Evolutionary conservation across 768 basidiomycete genomes (phyloP), one percentile per base, ranked within the genome.

Genomic region (Lanmaoa rubissima): DNA sequence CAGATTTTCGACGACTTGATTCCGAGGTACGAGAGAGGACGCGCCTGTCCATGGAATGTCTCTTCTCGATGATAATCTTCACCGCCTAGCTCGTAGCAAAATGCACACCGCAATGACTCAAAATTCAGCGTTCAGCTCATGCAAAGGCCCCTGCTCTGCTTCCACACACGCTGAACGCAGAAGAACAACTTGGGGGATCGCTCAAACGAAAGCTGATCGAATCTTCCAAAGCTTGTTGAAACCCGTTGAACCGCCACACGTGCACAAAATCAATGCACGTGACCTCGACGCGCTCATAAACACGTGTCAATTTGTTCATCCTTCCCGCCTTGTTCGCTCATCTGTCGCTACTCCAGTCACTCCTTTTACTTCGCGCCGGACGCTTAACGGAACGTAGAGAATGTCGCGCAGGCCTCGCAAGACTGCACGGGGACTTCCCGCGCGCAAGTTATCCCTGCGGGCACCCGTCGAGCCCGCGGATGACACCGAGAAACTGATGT

Each of bases 21-120:
- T 53, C 28, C 38, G 31, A 66, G 35, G 39, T 58, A 42, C 59
- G 49, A 68, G 24, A 60, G 48, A 60, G 21, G 61, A 69, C 75
- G 60, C 65, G 77, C 79, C 75, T 79, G 51, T 75, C 73, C 79
- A 80, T 80, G 54, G 32, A 48, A 43, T n/a, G n/a, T n/a, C n/a
- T n/a, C n/a, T n/a, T n/a, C n/a, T n/a, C n/a, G n/a, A 26, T 39
- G 45, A 19, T 26, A 16, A 24, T 31, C 31, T 40, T 26, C 47
- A 24, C 47, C 21, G 21, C 43, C 44, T 52, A 19, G 16, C 32
- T 21, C 19, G 47, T 19, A 38, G 38, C 32, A 42, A 28, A 19
- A 19, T 41, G 42, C 45, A 44, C 50, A 36, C 53, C 39, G 34
- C 42, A 31, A 21, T 24, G 39, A 53, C 59, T 51, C 46, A 51